phyloP scores from a whole-genome alignment of 257 asterid species.

The Lithospermum erythrorhizon region DNA sequence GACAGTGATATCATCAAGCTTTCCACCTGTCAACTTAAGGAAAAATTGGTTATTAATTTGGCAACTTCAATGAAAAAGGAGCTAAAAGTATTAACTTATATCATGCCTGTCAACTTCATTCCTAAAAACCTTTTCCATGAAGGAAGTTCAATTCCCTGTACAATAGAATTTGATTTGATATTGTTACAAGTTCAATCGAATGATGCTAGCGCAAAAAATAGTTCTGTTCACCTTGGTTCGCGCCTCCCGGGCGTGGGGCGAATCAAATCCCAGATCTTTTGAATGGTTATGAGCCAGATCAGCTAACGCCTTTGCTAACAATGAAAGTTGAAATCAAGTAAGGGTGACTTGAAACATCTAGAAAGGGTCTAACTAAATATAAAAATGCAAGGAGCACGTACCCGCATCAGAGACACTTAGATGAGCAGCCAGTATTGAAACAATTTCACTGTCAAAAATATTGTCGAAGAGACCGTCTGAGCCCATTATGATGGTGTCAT shows the following conservation, averaged over 20 bases:
- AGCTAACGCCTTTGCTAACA: constrained; percentile 81
- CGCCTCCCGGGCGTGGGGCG: constrained; percentile 84
- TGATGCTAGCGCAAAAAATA: background rate
- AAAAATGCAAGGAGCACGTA: constrained; percentile 17
- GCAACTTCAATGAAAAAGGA: background rate
- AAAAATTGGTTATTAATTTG: background rate
- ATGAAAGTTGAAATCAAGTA: constrained; percentile 15
- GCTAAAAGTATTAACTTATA: background rate
- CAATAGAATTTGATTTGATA: background rate
- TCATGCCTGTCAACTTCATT: constrained; percentile 71
- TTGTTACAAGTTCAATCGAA: background rate
- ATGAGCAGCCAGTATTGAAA: constrained; percentile 29
- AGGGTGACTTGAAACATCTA: constrained; percentile 4
- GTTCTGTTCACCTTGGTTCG: constrained; percentile 36
- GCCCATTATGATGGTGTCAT: constrained; percentile 63
- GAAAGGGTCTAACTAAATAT: background rate
- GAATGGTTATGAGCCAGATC: constrained; percentile 60
- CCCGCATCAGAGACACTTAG: constrained; percentile 47
- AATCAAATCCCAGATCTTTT: constrained; percentile 49
- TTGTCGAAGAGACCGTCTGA: constrained; percentile 87
- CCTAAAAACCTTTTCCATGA: constrained; percentile 78
- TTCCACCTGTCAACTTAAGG: constrained; percentile 42
- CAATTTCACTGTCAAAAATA: constrained; percentile 49
- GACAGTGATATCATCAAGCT: constrained; percentile 73
- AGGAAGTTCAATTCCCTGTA: constrained; percentile 74